phyloP scores from a whole-genome alignment of 441 rosid species.

The Croton laevigatus region DNA sequence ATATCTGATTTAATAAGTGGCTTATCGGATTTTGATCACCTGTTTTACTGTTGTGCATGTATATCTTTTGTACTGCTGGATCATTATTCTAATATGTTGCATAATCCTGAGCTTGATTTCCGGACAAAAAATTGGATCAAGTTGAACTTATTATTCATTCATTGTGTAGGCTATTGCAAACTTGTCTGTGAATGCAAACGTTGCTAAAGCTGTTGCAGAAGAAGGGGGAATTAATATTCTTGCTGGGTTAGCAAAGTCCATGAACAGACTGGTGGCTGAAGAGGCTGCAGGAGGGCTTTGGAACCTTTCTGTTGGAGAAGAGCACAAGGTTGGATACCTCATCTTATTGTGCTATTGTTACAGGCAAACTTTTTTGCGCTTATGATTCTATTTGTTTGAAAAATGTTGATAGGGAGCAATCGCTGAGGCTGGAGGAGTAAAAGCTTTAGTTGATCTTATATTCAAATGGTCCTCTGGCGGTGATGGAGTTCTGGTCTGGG shows the following conservation, averaged over 20 bases:
- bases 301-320: constrained; percentile 98
- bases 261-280: constrained; percentile 88
- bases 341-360: constrained; percentile 12
- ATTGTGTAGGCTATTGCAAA: constrained; percentile 79
- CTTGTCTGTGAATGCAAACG: constrained; percentile 84
- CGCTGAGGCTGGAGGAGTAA: constrained; percentile 86
- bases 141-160: no score
- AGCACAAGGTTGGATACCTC: constrained; percentile 64
- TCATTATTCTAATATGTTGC: constrained; percentile 12
- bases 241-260: constrained; percentile 75
- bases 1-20: not conserved
- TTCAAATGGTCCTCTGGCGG: constrained; percentile 82
- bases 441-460: constrained; percentile 86
- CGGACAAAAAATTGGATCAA: not conserved
- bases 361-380: not conserved
- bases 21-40: constrained; percentile 11
- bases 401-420: constrained; percentile 58
- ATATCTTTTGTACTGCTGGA: constrained; percentile 10
- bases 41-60: constrained; percentile 1
- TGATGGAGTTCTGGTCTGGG: constrained; percentile 87
- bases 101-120: constrained; percentile 8
- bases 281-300: constrained; percentile 98
- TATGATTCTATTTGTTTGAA: constrained; percentile 21
- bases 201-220: constrained; percentile 91
- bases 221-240: constrained; percentile 86